These are phyloP conservation scores for Astrothelium macrocarpum DNA, from an alignment of 495 filamentous ascomycete species.

Conservation along the genomic window DNA sequence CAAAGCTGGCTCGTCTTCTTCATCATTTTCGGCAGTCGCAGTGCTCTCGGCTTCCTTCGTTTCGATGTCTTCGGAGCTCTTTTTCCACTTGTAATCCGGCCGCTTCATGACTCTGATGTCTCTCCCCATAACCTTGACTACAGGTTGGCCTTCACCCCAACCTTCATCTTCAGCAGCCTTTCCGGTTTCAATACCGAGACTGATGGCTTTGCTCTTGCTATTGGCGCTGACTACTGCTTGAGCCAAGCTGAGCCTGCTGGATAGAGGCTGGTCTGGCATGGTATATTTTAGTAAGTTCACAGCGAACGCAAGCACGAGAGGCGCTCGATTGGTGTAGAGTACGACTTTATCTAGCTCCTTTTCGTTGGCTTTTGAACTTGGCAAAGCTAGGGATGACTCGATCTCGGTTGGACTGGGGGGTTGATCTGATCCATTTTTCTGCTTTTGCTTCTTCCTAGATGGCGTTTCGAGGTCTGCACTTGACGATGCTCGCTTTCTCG, in stretches of 20 bases:
- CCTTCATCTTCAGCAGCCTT: constrained; percentile 59
- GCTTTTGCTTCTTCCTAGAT: constrained; percentile 2
- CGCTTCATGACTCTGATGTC: constrained; percentile 64
- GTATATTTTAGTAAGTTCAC: constrained; percentile 63
- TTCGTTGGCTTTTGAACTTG: constrained; percentile 44
- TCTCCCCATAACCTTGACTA: constrained; percentile 57
- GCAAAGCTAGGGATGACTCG: constrained; percentile 57
- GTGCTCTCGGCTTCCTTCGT: not conserved
- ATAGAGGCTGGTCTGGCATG: constrained; percentile 76
- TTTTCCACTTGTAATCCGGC: constrained; percentile 62
- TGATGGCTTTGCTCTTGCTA: constrained; percentile 62
- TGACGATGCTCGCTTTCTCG: constrained; percentile 45
- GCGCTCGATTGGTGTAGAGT: constrained; percentile 67
- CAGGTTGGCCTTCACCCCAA: constrained; percentile 66
- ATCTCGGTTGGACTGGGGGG: constrained; percentile 49
- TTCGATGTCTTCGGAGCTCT: constrained; percentile 26
- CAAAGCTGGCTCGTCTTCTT: constrained; percentile 44
- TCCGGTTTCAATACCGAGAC: constrained; percentile 58
- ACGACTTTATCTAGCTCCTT: constrained; percentile 47
- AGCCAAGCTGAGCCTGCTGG: constrained; percentile 65
- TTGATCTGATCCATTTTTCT: constrained; percentile 17
- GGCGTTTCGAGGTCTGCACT: constrained; percentile 10
- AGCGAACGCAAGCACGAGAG: constrained; percentile 72
- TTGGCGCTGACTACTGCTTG: constrained; percentile 74
- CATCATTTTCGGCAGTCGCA: not conserved